Base-by-base conservation (phyloP, 441 rosid genomes). In the Adansonia gregorii region DNA sequence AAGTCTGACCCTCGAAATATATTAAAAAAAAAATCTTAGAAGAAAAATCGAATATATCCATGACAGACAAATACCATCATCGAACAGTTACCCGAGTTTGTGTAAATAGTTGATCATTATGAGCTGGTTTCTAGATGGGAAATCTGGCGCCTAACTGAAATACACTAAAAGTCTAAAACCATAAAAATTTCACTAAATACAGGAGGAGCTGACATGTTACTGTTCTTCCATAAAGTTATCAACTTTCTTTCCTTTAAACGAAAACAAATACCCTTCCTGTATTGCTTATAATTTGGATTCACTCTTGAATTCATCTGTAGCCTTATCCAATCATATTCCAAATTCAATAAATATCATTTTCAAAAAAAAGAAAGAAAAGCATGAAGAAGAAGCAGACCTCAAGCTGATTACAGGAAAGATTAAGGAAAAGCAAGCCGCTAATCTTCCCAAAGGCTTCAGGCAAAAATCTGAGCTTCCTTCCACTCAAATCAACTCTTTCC, bases 361-460 rank as follows among this genome's bases (percentile, higher is more conserved):
- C 9, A 5, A 11, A 22, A 27, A 12, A 0, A 6, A 14, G 8
- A 6, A 66, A 19, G 10, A 35, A 3, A 15, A 4, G 4, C 3
- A 55, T 17, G 2, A 58, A 43, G 9, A 6, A 41, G 71, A 67
- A 70, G 55, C 83, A 48, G 60, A 93, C 99, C 98, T 85, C 83
- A 22, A 95, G 93, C 76, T 83, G 95, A 84, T 95, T 95, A 80
- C 82, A 79, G 0, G 94, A 88, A 45, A 95, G 84, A 81, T 87
- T 87, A 77, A 95, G 93, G 45, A 88, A 82, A 72, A 77, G 78
- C 80, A 95, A 80, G 6, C 95, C 92, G 6, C 75, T 72, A 79
- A 95, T 89, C 83, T 76, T 85, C 9, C 99, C 97, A 55, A 93
- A 91, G 2, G 91, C 95, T 86, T 92, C 98, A 2, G 98, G 98